phyloP scores from a whole-genome alignment of 1,284 basidiomycete species.

The Irpex rosettiformis region DNA sequence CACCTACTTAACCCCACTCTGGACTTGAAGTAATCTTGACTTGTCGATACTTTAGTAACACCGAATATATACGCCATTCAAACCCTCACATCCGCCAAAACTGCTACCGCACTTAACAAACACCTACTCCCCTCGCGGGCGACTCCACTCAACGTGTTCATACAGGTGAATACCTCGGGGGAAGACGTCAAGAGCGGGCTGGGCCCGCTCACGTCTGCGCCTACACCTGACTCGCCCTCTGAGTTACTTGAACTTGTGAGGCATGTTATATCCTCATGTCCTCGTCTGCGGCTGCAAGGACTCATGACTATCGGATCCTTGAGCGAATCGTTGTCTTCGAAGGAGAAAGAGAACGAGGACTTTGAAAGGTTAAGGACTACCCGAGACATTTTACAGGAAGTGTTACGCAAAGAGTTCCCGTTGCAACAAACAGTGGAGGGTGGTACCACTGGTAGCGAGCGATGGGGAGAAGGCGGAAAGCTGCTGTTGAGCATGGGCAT shows the following conservation, averaged over 20 bases:
- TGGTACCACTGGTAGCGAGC: slow-evolving; percentile 18
- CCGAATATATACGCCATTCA: slow-evolving; percentile 90
- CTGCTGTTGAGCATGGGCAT: slow-evolving; percentile 96
- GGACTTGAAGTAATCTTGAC: slow-evolving; percentile 30
- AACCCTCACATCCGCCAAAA: slow-evolving; percentile 86
- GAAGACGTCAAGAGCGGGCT: slow-evolving; percentile 91
- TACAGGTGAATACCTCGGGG: slow-evolving; percentile 94
- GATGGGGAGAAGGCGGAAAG: slow-evolving; percentile 53
- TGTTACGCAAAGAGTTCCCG: slow-evolving; percentile 13
- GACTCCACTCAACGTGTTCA: slow-evolving; percentile 63
- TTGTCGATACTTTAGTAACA: slow-evolving; percentile 52
- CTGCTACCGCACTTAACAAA: slow-evolving; percentile 83
- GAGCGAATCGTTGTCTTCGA: slow-evolving; percentile 58
- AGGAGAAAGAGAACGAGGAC: slow-evolving; percentile 73
- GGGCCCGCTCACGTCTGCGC: slow-evolving; percentile 43
- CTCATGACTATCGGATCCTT: slow-evolving; percentile 97
- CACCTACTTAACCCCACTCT: no score
- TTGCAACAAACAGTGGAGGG: slow-evolving; percentile 10
- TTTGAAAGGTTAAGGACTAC: slow-evolving; percentile 73
- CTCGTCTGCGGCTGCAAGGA: slow-evolving; percentile 73
- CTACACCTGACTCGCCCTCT: slow-evolving; percentile 24
- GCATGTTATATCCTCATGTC: slow-evolving; percentile 73
- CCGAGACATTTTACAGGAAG: slow-evolving; percentile 50
- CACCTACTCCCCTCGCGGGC: slow-evolving; percentile 53
- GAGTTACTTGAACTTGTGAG: slow-evolving; percentile 68